phyloP scores from a whole-genome alignment of 345 rosid species.

The Arabidopsis suecica region DNA sequence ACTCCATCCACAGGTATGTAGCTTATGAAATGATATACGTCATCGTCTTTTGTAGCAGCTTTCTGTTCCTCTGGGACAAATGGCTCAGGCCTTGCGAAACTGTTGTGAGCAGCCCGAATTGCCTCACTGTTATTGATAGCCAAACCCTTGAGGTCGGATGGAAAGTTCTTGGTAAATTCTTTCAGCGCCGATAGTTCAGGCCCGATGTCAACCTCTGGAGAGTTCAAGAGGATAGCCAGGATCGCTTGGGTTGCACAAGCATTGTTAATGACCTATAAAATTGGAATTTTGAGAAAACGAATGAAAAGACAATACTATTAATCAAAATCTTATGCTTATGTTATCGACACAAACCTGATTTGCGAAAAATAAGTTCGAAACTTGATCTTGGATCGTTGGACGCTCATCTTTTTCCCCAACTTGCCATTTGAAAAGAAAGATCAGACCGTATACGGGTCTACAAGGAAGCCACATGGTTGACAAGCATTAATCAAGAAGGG shows the following conservation, averaged over 20 bases:
- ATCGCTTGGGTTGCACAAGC: slow-evolving; percentile 99
- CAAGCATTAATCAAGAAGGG: slow-evolving; percentile 14
- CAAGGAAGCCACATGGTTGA: slow-evolving; percentile 29
- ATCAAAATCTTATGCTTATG: not conserved
- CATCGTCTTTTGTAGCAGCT: slow-evolving; percentile 89
- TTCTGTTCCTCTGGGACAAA: slow-evolving; percentile 92
- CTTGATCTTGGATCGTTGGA: slow-evolving; percentile 79
- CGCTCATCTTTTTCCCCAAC: slow-evolving; percentile 93
- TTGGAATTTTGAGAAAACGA: not conserved
- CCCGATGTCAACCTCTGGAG: slow-evolving; percentile 87
- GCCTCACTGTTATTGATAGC: slow-evolving; percentile 98
- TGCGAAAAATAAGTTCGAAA: slow-evolving; percentile 82
- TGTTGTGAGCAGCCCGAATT: slow-evolving; percentile 88
- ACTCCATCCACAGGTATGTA: slow-evolving; percentile 91
- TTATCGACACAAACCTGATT: slow-evolving; percentile 67
- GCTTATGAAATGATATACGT: slow-evolving; percentile 96
- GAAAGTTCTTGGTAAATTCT: slow-evolving; percentile 90
- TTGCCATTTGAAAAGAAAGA: slow-evolving; percentile 98
- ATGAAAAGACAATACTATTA: not conserved
- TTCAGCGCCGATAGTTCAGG: slow-evolving; percentile 79
- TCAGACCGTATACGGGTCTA: slow-evolving; percentile 95
- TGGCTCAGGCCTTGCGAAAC: slow-evolving; percentile 98
- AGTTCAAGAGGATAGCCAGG: slow-evolving; percentile 85
- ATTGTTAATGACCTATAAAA: slow-evolving; percentile 83
- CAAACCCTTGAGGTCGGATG: slow-evolving; percentile 92